Percentiles rank a stretch among this genome's conserved stretches.
phyloP scores from a whole-genome alignment of 2,329 filamentous ascomycete genomes.

The Coniochaeta sp. region DNA sequence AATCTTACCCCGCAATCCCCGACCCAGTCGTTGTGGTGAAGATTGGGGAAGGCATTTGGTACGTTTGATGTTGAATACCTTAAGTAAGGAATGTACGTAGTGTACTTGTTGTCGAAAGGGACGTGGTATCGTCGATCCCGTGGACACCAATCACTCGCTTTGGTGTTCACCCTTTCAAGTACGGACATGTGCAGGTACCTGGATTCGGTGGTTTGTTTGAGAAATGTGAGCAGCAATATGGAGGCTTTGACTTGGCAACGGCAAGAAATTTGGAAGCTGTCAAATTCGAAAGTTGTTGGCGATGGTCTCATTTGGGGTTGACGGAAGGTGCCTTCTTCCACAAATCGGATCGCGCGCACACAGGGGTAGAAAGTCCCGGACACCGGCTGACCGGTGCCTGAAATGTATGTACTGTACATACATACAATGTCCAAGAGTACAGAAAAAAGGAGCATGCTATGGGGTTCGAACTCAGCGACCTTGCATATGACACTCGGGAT shows the following conservation, averaged over 20 bases:
- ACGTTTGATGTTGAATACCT: no score
- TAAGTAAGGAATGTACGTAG: no score
- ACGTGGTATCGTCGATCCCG: no score
- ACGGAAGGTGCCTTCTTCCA: background rate
- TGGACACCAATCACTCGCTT: background rate
- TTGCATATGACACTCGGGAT: no score
- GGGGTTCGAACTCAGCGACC: no score
- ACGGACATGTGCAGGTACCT: background rate
- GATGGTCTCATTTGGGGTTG: background rate
- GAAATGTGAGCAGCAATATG: background rate
- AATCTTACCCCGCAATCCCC: background rate
- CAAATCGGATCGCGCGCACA: no score
- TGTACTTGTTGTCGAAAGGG: no score
- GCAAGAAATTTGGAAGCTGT: background rate
- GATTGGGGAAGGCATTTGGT: background rate
- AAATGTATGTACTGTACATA: no score
- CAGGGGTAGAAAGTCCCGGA: no score
- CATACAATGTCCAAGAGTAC: no score
- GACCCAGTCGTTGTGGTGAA: background rate
- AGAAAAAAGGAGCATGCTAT: no score
- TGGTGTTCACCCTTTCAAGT: background rate
- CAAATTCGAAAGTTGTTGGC: background rate
- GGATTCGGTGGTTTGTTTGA: background rate
- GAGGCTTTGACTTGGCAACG: background rate
- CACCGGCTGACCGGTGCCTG: no score